Evolutionary conservation across 2,329 filamentous ascomycete species (phyloP), one percentile per base, ranked within the genome.

Genomic region (Cercospora brassicicola): DNA sequence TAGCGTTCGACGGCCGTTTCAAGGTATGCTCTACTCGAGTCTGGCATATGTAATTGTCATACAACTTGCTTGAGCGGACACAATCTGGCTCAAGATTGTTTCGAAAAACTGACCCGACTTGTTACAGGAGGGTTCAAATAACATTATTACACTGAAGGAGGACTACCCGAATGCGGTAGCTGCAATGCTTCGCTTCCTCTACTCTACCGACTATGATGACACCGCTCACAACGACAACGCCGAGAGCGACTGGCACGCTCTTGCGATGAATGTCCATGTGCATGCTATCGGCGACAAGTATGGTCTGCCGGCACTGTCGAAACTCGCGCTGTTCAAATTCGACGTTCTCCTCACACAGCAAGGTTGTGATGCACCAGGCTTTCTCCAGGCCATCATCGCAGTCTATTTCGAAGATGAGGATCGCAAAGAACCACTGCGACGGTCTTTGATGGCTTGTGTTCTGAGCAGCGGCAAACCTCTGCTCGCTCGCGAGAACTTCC

Each of bases 1-100:
- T 67, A 13, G 72, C 74, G 0, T 75, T 72, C 51, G 64, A 69
- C n/a, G 69, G 67, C 7, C 23, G 60, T 3, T 75, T 70, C 67
- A 71, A 72, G 67, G 70, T 67, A 33, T 20, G 60, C 48, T 28
- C 48, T 6, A 28, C 5, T 13, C 10, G 10, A 13, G 10, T 6
- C 4, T 20, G 10, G 48, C n/a, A 8, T 26, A 18, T 53, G 18
- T 23, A 18, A 10, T 18, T 42, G 36, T n/a, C 15, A 13, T 42
- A 6, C 13, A 13, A 42, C 15, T 42, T 42, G 13, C 13, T 42
- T 10, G 36, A 42, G 10, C n/a, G 4, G 20, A 36, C 45, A 9
- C 18, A 13, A 5, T 7, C 15, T 26, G 8, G 20, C 48, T 10
- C 11, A 23, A 10, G 28, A 13, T 55, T 11, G n/a, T 23, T 23